Conservation (phyloP, 2,329 filamentous ascomycete species). For the Epichloe elymi region DNA sequence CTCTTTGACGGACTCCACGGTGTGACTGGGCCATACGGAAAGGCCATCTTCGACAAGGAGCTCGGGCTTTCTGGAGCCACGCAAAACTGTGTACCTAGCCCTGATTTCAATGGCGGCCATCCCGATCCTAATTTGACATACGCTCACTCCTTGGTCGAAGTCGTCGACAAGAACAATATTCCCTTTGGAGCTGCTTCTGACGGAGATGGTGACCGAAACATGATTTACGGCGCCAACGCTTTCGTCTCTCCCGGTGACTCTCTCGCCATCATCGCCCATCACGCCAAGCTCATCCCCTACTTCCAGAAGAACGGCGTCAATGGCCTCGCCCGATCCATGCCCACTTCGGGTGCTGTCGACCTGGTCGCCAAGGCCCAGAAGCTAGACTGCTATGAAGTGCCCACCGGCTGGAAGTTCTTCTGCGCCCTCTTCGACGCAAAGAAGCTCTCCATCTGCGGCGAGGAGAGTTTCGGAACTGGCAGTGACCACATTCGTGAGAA, state of each 20-base stretch:
- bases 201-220: slow-evolving; percentile 96
- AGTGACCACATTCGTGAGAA: slow-evolving; percentile 99
- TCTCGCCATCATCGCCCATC: slow-evolving; percentile 93
- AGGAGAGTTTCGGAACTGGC: slow-evolving; percentile 95
- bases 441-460: slow-evolving; percentile 96
- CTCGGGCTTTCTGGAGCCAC: slow-evolving; percentile 66
- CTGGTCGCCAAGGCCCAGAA: slow-evolving; percentile 91
- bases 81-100: slow-evolving; percentile 84
- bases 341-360: slow-evolving; percentile 89
- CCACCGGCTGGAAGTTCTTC: slow-evolving; percentile 99
- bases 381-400: slow-evolving; percentile 86
- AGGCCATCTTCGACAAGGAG: slow-evolving; percentile 89
- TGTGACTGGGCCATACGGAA: slow-evolving; percentile 90
- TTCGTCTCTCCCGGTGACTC: slow-evolving; percentile 97
- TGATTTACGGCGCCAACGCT: slow-evolving; percentile 96
- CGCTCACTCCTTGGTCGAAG: slow-evolving; percentile 85
- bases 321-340: slow-evolving; percentile 93
- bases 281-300: slow-evolving; percentile 92
- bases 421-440: slow-evolving; percentile 87
- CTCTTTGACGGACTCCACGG: slow-evolving; percentile 91
- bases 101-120: slow-evolving; percentile 94
- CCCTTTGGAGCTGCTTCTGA: slow-evolving; percentile 96
- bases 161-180: slow-evolving; percentile 79
- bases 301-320: slow-evolving; percentile 97
- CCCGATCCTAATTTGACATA: slow-evolving; percentile 97